These are phyloP conservation scores for Globisporangium polare DNA, from an alignment of 352 stramenopile genomes.

Conservation along the genomic window DNA sequence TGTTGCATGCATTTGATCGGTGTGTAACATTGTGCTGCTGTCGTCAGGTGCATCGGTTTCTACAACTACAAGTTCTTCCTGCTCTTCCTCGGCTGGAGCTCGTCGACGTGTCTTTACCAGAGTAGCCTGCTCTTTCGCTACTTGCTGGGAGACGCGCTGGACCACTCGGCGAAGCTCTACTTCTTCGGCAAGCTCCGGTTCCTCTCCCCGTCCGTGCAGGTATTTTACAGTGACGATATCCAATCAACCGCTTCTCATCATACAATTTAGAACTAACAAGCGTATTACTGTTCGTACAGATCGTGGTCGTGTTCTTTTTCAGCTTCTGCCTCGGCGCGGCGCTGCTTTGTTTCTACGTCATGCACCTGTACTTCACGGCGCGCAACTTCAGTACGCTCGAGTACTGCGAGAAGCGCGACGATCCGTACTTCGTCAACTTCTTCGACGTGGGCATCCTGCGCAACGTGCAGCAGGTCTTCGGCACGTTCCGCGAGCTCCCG, in stretches of 20 bases:
- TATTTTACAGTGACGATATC: constrained; percentile 14
- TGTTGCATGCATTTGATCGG: constrained; percentile 1
- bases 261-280: background rate
- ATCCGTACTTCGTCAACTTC: constrained; percentile 78
- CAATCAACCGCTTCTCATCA: background rate
- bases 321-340: constrained; percentile 61
- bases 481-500: constrained; percentile 45
- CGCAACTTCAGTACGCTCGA: constrained; percentile 84
- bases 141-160: constrained; percentile 46
- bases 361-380: constrained; percentile 68
- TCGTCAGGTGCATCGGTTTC: constrained; percentile 74
- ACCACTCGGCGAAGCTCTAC: constrained; percentile 49
- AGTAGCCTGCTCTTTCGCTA: constrained; percentile 66
- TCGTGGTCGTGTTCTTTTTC: constrained; percentile 66
- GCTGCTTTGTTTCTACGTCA: constrained; percentile 67
- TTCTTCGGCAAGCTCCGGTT: constrained; percentile 52
- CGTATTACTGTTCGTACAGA: constrained; percentile 21
- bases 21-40: background rate
- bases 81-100: constrained; percentile 77
- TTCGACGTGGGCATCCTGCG: constrained; percentile 66
- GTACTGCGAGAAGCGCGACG: constrained; percentile 81
- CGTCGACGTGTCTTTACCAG: constrained; percentile 61
- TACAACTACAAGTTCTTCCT: constrained; percentile 91
- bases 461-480: constrained; percentile 81
- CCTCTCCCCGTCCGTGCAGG: constrained; percentile 56